phyloP scores from a whole-genome alignment of 1,284 basidiomycete genomes.

The Pterula multifida region DNA sequence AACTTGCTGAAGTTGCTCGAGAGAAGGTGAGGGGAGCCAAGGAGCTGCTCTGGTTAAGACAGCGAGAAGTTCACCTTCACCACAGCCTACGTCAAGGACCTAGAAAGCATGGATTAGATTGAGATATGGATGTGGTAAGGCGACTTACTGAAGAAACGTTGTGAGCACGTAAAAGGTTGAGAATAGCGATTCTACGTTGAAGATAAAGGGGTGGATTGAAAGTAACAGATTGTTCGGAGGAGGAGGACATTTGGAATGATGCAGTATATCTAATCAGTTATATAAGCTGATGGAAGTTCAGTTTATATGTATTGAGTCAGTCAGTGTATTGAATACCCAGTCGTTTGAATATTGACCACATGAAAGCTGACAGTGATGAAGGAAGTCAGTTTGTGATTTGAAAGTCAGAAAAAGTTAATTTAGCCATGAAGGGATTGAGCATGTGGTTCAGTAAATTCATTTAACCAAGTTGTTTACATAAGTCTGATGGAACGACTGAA shows the following conservation, averaged over 20 bases:
- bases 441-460: too few relatives aligned
- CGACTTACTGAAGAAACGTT: constrained; percentile 40
- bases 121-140: constrained; percentile 5
- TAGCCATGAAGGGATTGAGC: too few relatives aligned
- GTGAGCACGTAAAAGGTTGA: constrained; percentile 51
- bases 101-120: constrained; percentile 16
- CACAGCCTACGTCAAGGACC: constrained; percentile 75
- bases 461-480: too few relatives aligned
- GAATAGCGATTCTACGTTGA: constrained; percentile 61
- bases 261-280: too few relatives aligned
- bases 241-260: not conserved
- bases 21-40: constrained; percentile 33
- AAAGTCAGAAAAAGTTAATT: too few relatives aligned
- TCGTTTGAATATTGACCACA: too few relatives aligned
- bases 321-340: too few relatives aligned
- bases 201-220: constrained; percentile 66
- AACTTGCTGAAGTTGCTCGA: not conserved
- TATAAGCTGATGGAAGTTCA: too few relatives aligned
- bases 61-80: constrained; percentile 61
- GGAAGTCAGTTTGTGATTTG: too few relatives aligned
- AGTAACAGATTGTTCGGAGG: constrained; percentile 25
- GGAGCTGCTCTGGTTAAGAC: constrained; percentile 62
- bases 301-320: too few relatives aligned
- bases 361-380: too few relatives aligned
- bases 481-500: too few relatives aligned